Base-by-base conservation (phyloP, 371 early-diverging fungal species). In the Apophysomyces trapeziformis region DNA sequence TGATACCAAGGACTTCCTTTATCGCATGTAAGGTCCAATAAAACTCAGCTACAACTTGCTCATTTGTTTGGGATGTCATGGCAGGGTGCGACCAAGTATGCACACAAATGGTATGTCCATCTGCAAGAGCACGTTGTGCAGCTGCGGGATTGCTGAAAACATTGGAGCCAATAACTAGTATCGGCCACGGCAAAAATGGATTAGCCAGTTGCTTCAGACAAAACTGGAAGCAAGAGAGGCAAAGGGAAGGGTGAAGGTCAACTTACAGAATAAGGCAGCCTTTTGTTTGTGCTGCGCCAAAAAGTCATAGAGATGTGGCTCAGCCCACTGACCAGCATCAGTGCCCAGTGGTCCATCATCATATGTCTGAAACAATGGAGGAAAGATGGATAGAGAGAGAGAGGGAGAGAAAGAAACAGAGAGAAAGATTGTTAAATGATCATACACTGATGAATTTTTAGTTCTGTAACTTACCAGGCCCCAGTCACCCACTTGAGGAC, bases 21-120 rank as follows among this genome's bases (percentile, higher is more conserved):
- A 89, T 78, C 43, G 81, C 79, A 50, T 75, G 72, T 4, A 78
- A 73, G 8, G 82, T 77, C 79, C 82, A 82, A 65, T 85, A 78
- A 35, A 88, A 65, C 65, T 90, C 85, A 44, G 88, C 84, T 58
- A 87, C 82, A 37, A 88, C 75, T 57, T 83, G 68, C 6, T 78
- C 82, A 57, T 83, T 85, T 38, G 83, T 69, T 59, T 78, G 75
- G 35, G 82, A 69, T 35, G 88, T 85, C 80, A 88, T 78, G 18
- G 67, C 68, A 54, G 83, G 84, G 63, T 90, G 90, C 36, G 85
- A 80, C 87, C 87, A 87, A 12, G 87, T 85, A 60, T 87, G 87
- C 39, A 78, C 66, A 38, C 83, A 81, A 54, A 87, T 70, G 37
- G 68, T 69, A 41, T 83, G 80, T 18, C 85, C 81, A 66, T 79